Percentiles rank a stretch among this genome's conserved stretches.
phyloP scores from a whole-genome alignment of 2,329 filamentous ascomycete genomes.

The Hypomyces rosellus region DNA sequence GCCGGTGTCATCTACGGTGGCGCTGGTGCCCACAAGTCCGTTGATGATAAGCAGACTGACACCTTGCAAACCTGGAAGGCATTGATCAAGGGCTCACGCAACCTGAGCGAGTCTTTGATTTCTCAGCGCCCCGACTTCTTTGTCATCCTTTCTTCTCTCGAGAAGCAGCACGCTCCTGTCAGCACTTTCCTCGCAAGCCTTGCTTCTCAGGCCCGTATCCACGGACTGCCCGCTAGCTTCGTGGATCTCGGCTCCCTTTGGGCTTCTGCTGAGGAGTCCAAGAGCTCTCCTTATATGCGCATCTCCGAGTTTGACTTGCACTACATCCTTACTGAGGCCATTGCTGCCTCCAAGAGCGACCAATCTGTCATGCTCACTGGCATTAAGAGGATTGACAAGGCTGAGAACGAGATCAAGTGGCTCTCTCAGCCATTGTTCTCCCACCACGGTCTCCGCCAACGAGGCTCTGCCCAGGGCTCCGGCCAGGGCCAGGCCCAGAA shows the following conservation, averaged over 20 bases:
- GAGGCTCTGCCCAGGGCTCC: background rate
- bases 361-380: background rate
- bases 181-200: background rate
- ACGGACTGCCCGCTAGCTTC: background rate
- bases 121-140: background rate
- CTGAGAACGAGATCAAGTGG: background rate
- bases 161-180: background rate
- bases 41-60: background rate
- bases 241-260: background rate
- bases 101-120: background rate
- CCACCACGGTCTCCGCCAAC: background rate
- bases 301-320: background rate
- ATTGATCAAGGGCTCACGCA: background rate
- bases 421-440: background rate
- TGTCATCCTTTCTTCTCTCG: background rate
- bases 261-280: background rate
- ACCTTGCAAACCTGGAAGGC: background rate
- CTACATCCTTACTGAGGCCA: background rate
- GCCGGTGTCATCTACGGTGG: background rate
- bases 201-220: background rate
- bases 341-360: background rate
- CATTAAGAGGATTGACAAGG: background rate
- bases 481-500: background rate
- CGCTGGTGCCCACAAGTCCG: background rate
- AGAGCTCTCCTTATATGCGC: background rate